These are phyloP conservation scores for Barnettozyma salicaria DNA, from an alignment of 805 yeast genomes.

Conservation along the genomic window DNA sequence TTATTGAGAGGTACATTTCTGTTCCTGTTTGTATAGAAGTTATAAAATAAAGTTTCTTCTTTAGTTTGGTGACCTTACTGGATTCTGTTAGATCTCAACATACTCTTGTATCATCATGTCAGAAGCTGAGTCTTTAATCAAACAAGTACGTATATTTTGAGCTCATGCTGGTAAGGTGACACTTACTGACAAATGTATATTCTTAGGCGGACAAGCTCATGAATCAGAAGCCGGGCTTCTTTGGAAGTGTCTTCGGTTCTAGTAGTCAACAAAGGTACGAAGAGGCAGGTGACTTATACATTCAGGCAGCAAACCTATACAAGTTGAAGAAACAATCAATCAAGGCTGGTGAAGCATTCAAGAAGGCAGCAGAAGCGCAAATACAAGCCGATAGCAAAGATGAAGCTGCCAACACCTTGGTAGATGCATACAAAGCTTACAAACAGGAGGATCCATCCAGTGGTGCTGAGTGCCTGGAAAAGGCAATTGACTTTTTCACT, in stretches of 20 bases:
- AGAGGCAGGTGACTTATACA: conserved; percentile 86
- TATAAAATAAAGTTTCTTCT: too few relatives aligned
- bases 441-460: conserved; percentile 65
- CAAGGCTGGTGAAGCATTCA: conserved; percentile 78
- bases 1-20: too few relatives aligned
- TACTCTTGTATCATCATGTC: conserved; percentile 9
- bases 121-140: conserved; percentile 31
- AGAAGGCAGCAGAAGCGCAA: conserved; percentile 80
- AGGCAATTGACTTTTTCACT: conserved; percentile 80
- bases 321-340: conserved; percentile 66
- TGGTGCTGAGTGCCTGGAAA: conserved; percentile 69
- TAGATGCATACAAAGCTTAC: conserved; percentile 87
- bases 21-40: not conserved
- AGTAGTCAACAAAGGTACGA: conserved; percentile 61
- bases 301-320: conserved; percentile 91
- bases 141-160: conserved; percentile 26
- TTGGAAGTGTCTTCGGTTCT: conserved; percentile 57
- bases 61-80: too few relatives aligned
- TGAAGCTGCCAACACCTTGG: conserved; percentile 84
- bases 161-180: conserved; percentile 21
- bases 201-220: conserved; percentile 63
- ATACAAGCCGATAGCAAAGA: conserved; percentile 69
- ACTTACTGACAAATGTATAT: not conserved
- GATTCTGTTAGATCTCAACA: conserved; percentile 9
- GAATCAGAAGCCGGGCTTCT: conserved; percentile 64